These are phyloP conservation scores for Pseudevernia furfuracea DNA, from an alignment of 495 filamentous ascomycete genomes.

Conservation along the genomic window DNA sequence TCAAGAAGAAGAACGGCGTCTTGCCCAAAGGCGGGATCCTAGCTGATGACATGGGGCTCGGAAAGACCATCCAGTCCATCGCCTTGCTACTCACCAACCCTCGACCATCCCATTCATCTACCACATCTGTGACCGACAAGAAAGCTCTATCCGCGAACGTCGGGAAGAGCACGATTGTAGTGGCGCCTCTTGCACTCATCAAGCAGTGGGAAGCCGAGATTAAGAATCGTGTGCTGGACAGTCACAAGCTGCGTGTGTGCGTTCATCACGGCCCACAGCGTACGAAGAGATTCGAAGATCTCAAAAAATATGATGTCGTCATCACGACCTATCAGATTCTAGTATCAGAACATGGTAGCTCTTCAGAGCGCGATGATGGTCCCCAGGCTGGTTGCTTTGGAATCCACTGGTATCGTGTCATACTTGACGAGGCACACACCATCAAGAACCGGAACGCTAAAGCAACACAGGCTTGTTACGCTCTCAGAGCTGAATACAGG, in stretches of 20 bases:
- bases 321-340: slow-evolving; percentile 96
- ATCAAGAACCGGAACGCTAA: slow-evolving; percentile 99
- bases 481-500: slow-evolving; percentile 71
- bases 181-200: slow-evolving; percentile 91
- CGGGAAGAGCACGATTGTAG: slow-evolving; percentile 76
- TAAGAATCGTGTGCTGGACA: slow-evolving; percentile 59
- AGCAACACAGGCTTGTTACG: slow-evolving; percentile 78
- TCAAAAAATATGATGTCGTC: slow-evolving; percentile 86
- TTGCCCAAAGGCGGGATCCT: slow-evolving; percentile 81
- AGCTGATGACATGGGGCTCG: slow-evolving; percentile 60
- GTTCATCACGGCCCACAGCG: slow-evolving; percentile 86
- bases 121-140: slow-evolving; percentile 35
- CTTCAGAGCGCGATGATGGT: slow-evolving; percentile 44
- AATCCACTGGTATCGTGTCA: slow-evolving; percentile 88
- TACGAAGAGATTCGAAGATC: slow-evolving; percentile 63
- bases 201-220: slow-evolving; percentile 97
- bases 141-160: slow-evolving; percentile 53
- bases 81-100: slow-evolving; percentile 74
- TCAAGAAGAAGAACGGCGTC: slow-evolving; percentile 62
- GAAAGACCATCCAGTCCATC: slow-evolving; percentile 78
- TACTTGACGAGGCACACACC: slow-evolving; percentile 92
- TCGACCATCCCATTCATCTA: slow-evolving; percentile 43
- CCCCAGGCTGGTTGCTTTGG: slow-evolving; percentile 79
- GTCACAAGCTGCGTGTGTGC: slow-evolving; percentile 65
- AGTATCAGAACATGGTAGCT: slow-evolving; percentile 74